phyloP scores from a whole-genome alignment of 1,139 yeast species.

The Yamadazyma dushanensis region DNA sequence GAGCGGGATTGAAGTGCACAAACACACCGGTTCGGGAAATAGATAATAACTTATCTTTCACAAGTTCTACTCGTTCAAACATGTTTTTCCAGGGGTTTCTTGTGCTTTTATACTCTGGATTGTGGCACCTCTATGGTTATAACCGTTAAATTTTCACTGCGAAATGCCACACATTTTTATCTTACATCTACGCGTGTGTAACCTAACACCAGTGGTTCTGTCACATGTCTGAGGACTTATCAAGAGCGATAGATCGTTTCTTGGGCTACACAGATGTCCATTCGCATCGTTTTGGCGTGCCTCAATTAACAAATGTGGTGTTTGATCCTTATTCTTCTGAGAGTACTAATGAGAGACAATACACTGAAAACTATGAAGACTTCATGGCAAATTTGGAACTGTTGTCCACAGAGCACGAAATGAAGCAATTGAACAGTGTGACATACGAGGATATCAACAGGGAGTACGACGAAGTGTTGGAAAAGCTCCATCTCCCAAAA shows the following conservation, averaged over 20 bases:
- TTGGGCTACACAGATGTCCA: constrained; percentile 19
- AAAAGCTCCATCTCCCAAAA: constrained; percentile 8
- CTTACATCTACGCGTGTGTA: too few relatives aligned
- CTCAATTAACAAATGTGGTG: constrained; percentile 13
- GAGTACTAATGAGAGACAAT: constrained; percentile 16
- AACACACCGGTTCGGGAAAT: constrained; percentile 36
- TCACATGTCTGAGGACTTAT: constrained; percentile 12
- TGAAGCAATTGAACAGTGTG: constrained; percentile 19
- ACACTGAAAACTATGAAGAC: constrained; percentile 21
- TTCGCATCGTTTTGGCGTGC: constrained; percentile 31
- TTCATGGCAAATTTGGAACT: constrained; percentile 26
- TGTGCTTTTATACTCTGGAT: constrained; percentile 2
- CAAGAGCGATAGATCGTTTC: constrained; percentile 15
- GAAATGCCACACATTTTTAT: too few relatives aligned
- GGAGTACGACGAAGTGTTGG: constrained; percentile 13
- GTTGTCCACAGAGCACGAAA: constrained; percentile 30
- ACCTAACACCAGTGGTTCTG: not conserved
- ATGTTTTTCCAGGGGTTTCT: constrained; percentile 2
- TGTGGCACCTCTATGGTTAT: constrained; percentile 4
- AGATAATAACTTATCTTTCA: constrained; percentile 25
- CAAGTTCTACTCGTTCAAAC: constrained; percentile 7
- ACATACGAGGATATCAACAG: constrained; percentile 16
- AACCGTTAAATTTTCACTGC: too few relatives aligned
- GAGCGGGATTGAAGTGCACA: constrained; percentile 35
- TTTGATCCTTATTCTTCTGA: not conserved